These are phyloP conservation scores for Nothophaeocryptopus gaeumannii DNA, from an alignment of 2,329 filamentous ascomycete species.

Conservation along the genomic window DNA sequence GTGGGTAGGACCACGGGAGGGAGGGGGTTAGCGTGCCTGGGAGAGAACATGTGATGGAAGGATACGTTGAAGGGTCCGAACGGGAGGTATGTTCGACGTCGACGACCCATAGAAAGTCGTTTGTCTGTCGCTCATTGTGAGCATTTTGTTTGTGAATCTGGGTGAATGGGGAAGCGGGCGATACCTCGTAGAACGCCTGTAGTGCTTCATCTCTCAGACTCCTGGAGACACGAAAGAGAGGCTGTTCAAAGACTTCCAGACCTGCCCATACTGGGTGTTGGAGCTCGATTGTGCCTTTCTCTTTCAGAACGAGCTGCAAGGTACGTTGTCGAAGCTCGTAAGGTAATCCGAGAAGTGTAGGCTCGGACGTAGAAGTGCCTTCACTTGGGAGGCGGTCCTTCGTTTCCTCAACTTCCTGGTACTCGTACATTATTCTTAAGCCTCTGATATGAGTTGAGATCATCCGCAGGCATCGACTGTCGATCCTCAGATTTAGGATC, in stretches of 20 bases:
- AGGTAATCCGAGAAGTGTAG: conserved; percentile 16
- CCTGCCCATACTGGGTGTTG: conserved; percentile 26
- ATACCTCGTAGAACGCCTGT: conserved; percentile 23
- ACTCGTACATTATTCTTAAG: no score
- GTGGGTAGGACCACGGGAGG: conserved; percentile 25
- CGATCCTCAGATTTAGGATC: no score
- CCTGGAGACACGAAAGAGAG: conserved; percentile 20
- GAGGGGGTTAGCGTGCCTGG: conserved; percentile 10
- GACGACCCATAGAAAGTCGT: conserved; percentile 26
- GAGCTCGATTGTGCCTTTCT: conserved; percentile 20
- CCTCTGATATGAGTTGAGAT: no score
- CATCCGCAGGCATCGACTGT: no score
- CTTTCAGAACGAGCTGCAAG: conserved; percentile 16
- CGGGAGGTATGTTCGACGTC: conserved; percentile 17
- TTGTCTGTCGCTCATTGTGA: conserved; percentile 1
- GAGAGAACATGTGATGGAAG: not conserved
- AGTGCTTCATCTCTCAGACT: conserved; percentile 20
- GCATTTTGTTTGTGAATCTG: not conserved
- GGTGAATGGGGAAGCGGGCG: no score
- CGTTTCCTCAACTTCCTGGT: no score
- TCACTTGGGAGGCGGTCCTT: no score
- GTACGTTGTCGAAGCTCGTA: conserved; percentile 23
- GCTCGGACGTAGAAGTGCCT: conserved; percentile 15
- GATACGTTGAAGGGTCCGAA: conserved; percentile 13
- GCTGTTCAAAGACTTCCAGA: conserved; percentile 16